Conservation (phyloP, 78 protist species). For the Dictyostelium discoideum region dicty_2.7 NC_007090.3:4122501-4123000, state of each 20-base stretch:
- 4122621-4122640: neutral
- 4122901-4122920: neutral
- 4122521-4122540: neutral
- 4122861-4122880: neutral
- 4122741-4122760: conserved; percentile 16
- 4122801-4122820: conserved; percentile 5
- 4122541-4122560: neutral
- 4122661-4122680: neutral
- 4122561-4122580: conserved; percentile 31
- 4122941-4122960: neutral
- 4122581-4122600: conserved; percentile 43
- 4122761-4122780: conserved; percentile 27
- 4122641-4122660: conserved; percentile 1
- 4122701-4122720: conserved; percentile 70
- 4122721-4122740: conserved; percentile 39
- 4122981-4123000: neutral
- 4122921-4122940: neutral
- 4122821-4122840: neutral
- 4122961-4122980: neutral
- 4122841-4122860: neutral
- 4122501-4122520: neutral
- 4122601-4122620: conserved; percentile 14
- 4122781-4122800: conserved; percentile 24
- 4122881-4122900: neutral
- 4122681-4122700: neutral